These are phyloP conservation scores for Backusella mclennaniae DNA, from an alignment of 192 early-diverging fungal species.

Conservation along the genomic window DNA sequence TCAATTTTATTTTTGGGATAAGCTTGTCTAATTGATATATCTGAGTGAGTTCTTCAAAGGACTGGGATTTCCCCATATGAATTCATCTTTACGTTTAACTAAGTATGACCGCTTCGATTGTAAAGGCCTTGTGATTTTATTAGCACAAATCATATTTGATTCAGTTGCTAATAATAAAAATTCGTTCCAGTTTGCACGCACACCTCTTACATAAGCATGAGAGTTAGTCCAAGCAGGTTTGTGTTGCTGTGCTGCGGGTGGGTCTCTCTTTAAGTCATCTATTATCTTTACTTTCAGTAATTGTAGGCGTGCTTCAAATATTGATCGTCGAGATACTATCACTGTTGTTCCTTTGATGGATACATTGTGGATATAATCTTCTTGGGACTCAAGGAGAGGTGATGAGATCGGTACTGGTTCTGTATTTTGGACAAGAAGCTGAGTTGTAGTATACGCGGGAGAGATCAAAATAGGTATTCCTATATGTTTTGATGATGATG, in stretches of 20 bases:
- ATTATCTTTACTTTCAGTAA: neutral
- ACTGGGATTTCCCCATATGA: slow-evolving; percentile 2
- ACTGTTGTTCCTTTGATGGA: too few species aligned
- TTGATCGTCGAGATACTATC: neutral
- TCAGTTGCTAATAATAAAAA: slow-evolving; percentile 45
- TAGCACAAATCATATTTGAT: slow-evolving; percentile 48
- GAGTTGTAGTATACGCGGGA: neutral
- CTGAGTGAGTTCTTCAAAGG: neutral
- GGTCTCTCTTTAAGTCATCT: neutral
- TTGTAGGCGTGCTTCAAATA: neutral
- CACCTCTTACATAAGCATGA: neutral
- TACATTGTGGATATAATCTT: neutral
- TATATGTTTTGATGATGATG: neutral
- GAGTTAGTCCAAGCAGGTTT: slow-evolving; percentile 8
- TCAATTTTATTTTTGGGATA: neutral
- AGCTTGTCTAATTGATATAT: neutral
- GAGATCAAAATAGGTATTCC: neutral
- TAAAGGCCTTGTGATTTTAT: slow-evolving; percentile 44
- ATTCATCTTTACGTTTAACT: slow-evolving; percentile 9
- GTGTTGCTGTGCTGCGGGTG: neutral
- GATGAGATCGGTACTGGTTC: neutral
- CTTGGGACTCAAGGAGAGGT: neutral
- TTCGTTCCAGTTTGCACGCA: slow-evolving; percentile 39
- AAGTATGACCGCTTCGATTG: slow-evolving; percentile 16
- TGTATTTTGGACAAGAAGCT: neutral